phyloP scores from a whole-genome alignment of 768 basidiomycete species.

The Pleurotus giganteus region DNA sequence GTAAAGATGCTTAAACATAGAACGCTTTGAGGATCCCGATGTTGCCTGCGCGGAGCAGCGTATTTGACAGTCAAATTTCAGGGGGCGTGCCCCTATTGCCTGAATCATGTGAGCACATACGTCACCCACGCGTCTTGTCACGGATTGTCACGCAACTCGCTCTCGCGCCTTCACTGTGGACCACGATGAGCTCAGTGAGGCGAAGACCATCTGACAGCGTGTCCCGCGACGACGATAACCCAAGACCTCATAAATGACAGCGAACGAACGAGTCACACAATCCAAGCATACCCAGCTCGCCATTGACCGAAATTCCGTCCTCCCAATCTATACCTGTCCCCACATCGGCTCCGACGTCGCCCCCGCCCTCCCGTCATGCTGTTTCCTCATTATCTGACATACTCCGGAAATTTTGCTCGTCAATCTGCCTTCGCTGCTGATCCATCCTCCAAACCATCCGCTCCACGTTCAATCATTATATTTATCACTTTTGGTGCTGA shows the following conservation, averaged over 20 bases:
- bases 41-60: too few species aligned
- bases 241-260: not conserved
- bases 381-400: constrained; percentile 14
- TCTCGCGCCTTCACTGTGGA: too few species aligned
- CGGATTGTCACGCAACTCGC: too few species aligned
- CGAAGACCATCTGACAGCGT: not conserved
- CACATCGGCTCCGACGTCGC: constrained; percentile 1
- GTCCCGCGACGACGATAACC: not conserved
- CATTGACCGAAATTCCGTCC: constrained; percentile 4
- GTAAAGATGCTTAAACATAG: too few species aligned
- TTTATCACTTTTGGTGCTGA: constrained; percentile 53
- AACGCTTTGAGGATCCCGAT: too few species aligned
- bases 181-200: not conserved
- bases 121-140: not conserved
- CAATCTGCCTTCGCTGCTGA: constrained; percentile 55
- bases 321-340: not conserved
- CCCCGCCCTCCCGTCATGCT: not conserved
- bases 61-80: too few species aligned
- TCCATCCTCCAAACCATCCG: constrained; percentile 63
- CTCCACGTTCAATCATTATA: constrained; percentile 53
- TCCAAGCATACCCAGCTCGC: not conserved
- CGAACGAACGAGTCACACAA: not conserved
- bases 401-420: constrained; percentile 52
- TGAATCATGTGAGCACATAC: not conserved
- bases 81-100: too few species aligned